Base-by-base conservation (phyloP, 306 rosid genomes). In the Quercus engelmannii region DNA sequence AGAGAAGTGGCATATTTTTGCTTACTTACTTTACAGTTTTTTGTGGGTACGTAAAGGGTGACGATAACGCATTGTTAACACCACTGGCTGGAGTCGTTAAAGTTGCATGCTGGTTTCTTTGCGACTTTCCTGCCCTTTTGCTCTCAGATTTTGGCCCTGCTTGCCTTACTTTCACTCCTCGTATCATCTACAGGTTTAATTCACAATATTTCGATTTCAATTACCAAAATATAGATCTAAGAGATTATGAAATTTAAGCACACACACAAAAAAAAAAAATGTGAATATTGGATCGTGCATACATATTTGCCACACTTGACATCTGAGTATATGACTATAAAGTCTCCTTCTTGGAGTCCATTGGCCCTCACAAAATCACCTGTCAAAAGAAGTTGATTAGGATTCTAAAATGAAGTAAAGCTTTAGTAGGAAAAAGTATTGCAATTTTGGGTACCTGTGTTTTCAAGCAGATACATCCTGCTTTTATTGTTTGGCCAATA, bases 401-500 rank as follows among this genome's bases (percentile, higher is more conserved):
- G 54, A 3, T 17, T 64, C 56, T 6, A 18, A 26, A 28, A 25
- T 5, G 11, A 11, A 46, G n/a, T 20, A 55, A 61, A 19, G 13
- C 25, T 51, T 14, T 20, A 5, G 5, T 17, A 21, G 46, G 26
- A 33, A 51, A 46, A 6, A 35, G 46, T 41, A 41, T 41, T 7
- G 19, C 41, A 30, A 31, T n/a, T 49, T 49, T 63, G 71, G 81
- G 18, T 79, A 94, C 99, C 99, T 61, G 99, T 95, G 82, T 93
- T 95, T 87, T 95, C 99, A 7, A 95, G 98, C 77, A 95, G 91
- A 90, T 95, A 95, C 99, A 95, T 95, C 82, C 99, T 90, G 87
- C 99, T 95, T 87, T 95, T 95, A 78, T 93, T 95, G 88, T 95
- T 95, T 30, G 99, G 99, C 99, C 99, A 95, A 84, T 95, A 95